phyloP scores from a whole-genome alignment of 495 filamentous ascomycete genomes.

The Aspergillus sclerotiicarbonarius region DNA sequence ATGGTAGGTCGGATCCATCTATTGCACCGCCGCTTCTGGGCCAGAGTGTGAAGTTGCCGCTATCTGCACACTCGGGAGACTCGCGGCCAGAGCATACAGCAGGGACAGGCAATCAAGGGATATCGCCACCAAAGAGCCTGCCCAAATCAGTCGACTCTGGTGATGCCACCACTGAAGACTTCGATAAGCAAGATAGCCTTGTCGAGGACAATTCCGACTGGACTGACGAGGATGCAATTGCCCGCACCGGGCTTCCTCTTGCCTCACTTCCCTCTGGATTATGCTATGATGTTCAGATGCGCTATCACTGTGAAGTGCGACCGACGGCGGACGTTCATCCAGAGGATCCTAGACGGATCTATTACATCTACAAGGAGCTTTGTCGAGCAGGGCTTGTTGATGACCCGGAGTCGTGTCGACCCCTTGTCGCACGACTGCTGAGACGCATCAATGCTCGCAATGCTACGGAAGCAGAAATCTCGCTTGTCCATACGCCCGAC shows the following conservation, averaged over 20 bases:
- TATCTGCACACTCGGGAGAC: slow-evolving; percentile 10
- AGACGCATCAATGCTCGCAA: slow-evolving; percentile 71
- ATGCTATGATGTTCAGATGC: slow-evolving; percentile 93
- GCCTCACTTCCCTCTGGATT: slow-evolving; percentile 63
- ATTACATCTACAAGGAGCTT: slow-evolving; percentile 82
- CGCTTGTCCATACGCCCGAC: slow-evolving; percentile 65
- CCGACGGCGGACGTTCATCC: slow-evolving; percentile 74
- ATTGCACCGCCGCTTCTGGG: slow-evolving; percentile 32
- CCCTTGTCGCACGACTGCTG: slow-evolving; percentile 60
- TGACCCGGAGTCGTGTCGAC: slow-evolving; percentile 46
- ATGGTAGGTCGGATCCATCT: slow-evolving; percentile 21
- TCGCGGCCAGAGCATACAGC: background rate
- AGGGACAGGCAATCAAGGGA: slow-evolving; percentile 7
- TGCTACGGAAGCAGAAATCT: slow-evolving; percentile 74
- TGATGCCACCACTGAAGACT: slow-evolving; percentile 20
- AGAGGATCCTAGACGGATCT: slow-evolving; percentile 88
- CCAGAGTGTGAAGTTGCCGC: slow-evolving; percentile 16
- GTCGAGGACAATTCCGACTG: slow-evolving; percentile 43
- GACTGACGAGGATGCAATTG: slow-evolving; percentile 33
- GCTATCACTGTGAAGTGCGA: slow-evolving; percentile 80
- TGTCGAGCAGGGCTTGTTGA: slow-evolving; percentile 73
- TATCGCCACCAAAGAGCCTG: slow-evolving; percentile 21
- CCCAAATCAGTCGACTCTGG: slow-evolving; percentile 27
- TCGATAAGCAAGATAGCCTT: slow-evolving; percentile 32
- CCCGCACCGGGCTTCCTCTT: slow-evolving; percentile 32